Conservation (phyloP, 2,329 filamentous ascomycete species). For the Magnaporthales sp. region DNA sequence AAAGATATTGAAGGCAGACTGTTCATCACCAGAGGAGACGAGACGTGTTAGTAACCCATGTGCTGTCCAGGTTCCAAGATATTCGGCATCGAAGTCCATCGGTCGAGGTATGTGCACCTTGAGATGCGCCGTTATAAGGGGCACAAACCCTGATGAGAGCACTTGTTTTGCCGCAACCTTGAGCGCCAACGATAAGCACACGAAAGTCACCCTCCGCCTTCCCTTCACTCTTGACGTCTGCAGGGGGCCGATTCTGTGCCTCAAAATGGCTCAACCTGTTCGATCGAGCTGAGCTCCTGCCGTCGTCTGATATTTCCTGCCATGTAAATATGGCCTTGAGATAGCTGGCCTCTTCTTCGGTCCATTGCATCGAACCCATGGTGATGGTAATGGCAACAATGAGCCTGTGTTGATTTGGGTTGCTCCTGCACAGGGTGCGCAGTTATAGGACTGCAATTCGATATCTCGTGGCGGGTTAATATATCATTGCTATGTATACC, state of each 20-base stretch:
- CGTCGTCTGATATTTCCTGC: conserved; percentile 22
- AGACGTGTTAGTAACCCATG: conserved; percentile 10
- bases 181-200: conserved; percentile 28
- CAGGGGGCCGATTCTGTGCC: background rate
- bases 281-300: conserved; percentile 10
- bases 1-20: conserved; percentile 25
- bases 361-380: conserved; percentile 25
- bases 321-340: conserved; percentile 29
- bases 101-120: background rate
- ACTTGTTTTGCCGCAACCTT: conserved; percentile 31
- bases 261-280: conserved; percentile 7
- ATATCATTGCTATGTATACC: background rate
- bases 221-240: conserved; percentile 2
- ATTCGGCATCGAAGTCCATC: conserved; percentile 19
- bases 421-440: background rate
- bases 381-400: background rate
- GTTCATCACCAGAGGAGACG: background rate
- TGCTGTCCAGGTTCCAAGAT: conserved; percentile 16
- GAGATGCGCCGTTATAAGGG: background rate
- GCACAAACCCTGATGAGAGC: conserved; percentile 26
- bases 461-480: background rate
- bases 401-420: background rate
- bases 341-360: conserved; percentile 30
- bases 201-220: conserved; percentile 25
- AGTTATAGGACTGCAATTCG: background rate